Conservation (phyloP, 768 basidiomycete genomes). For the Trametes punicea region DNA sequence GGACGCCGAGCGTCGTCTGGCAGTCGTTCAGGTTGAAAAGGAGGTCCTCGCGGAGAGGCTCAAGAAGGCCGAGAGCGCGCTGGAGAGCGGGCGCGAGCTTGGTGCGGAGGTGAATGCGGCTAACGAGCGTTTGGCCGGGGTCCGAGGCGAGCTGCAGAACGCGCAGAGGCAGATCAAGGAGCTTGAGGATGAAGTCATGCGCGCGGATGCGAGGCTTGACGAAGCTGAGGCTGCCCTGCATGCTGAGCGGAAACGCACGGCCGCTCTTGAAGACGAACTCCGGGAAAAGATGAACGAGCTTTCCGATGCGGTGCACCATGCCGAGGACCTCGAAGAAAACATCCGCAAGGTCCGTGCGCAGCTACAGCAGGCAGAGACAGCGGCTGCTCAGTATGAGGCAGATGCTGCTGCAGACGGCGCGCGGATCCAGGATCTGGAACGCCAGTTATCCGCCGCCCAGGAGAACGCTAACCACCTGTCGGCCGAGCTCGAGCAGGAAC, state of each 20-base stretch:
- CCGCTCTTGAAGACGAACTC: conserved; percentile 39
- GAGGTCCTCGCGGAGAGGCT: conserved; percentile 57
- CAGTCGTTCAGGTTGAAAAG: conserved; percentile 47
- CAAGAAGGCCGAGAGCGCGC: conserved; percentile 57
- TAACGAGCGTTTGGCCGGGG: conserved; percentile 53
- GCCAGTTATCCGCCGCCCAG: conserved; percentile 45
- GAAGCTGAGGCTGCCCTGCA: conserved; percentile 55
- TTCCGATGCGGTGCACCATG: conserved; percentile 21
- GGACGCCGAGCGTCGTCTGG: conserved; percentile 46
- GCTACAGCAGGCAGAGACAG: conserved; percentile 42
- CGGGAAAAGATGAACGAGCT: conserved; percentile 32
- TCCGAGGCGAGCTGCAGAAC: conserved; percentile 57
- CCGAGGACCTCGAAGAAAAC: conserved; percentile 29
- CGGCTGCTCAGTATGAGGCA: conserved; percentile 59
- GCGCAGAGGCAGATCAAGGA: conserved; percentile 57
- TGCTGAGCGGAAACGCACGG: conserved; percentile 45
- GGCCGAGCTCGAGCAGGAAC: conserved; percentile 44
- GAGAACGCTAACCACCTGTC: conserved; percentile 44
- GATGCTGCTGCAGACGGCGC: conserved; percentile 50
- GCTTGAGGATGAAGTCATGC: conserved; percentile 58
- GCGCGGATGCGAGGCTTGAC: conserved; percentile 48
- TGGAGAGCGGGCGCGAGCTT: conserved; percentile 64
- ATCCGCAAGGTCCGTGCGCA: conserved; percentile 39
- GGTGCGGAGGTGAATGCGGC: conserved; percentile 66
- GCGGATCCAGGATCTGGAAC: conserved; percentile 54